Base-by-base conservation (phyloP, 2,329 filamentous ascomycete genomes). In the Cytospora paraplurivora region DNA sequence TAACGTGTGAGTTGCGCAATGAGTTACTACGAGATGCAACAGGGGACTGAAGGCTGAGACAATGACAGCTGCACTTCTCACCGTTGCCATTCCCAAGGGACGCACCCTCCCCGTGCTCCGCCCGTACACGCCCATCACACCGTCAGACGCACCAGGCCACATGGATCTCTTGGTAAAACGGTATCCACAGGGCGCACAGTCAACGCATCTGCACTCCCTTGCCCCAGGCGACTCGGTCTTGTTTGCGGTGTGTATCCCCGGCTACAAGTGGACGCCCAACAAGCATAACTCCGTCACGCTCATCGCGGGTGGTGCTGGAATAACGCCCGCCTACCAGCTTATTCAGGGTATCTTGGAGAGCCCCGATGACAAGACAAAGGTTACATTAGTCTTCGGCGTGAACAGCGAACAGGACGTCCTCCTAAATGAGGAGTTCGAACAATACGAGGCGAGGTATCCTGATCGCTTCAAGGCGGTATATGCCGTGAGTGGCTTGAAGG, bases 231-330 rank as follows among this genome's bases (percentile, higher is more conserved):
- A 89, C 66, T 79, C 76, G 2, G 77, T 91, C 13, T 81, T 80
- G 50, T 86, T 91, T 68, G 78, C 82, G 7, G 78, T 79, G 0
- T 77, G 83, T 4, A 74, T 91, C 4, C 79, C 78, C 19, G 83
- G 80, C 33, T 83, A 83, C 71, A 69, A 74, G 38, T 89, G 84
- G 82, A 81, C 77, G 27, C 76, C 82, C 34, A 83, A 81, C 67
- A 75, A 76, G 71, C 78, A 74, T 70, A 71, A 70, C 4, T 79
- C 84, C 66, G 74, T 92, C n/a, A 82, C 85, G 3, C 78, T 91
- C 47, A 83, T 92, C 51, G 89, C 89, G 0, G 89, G 89, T 52
- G 89, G 89, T 13, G 88, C 87, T 0, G 89, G 89, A 19, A 90
- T 92, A 67, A 91, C 88, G 0, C 89, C 89, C 0, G 82, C 88